Evolutionary conservation across 2,329 filamentous ascomycete genomes (phyloP).

Genomic region (Herpomyces periplanetae): DNA sequence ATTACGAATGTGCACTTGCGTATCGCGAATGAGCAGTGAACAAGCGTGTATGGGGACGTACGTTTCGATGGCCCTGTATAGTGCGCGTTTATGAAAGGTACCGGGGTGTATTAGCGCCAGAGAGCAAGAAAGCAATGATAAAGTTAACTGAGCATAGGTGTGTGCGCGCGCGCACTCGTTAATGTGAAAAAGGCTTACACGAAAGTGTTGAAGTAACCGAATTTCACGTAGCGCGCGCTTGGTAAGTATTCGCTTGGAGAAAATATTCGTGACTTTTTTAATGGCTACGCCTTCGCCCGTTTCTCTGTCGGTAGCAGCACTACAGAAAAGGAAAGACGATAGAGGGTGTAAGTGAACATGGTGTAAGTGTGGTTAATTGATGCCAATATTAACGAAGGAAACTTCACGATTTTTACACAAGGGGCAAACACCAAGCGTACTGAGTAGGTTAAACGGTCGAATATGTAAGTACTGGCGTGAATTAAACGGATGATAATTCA

Average conservation of each 20-base stretch:
- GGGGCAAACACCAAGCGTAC: not conserved
- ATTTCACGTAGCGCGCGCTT: conserved; percentile 94
- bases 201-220: conserved; percentile 90
- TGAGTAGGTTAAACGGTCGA: not conserved
- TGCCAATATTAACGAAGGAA: too few relatives aligned
- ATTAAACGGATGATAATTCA: conserved; percentile 1
- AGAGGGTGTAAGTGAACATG: too few relatives aligned
- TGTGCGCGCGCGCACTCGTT: conserved; percentile 3
- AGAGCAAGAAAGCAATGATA: too few relatives aligned
- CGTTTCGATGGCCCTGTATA: conserved; percentile 2
- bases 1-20: not conserved
- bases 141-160: conserved; percentile 7
- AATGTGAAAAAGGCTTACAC: conserved; percentile 9
- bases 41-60: not conserved
- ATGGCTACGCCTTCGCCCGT: conserved; percentile 80
- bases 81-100: not conserved
- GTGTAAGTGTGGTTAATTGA: too few relatives aligned
- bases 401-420: too few relatives aligned
- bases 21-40: not conserved
- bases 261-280: conserved; percentile 99
- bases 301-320: conserved; percentile 63
- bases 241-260: conserved; percentile 97
- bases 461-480: conserved; percentile 1
- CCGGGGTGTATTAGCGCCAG: too few relatives aligned
- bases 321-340: too few relatives aligned